Percentiles rank a stretch among this genome's conserved stretches.
These are phyloP conservation scores for Calophaca sinica DNA, from an alignment of 306 rosid genomes.

Conservation along the genomic window DNA sequence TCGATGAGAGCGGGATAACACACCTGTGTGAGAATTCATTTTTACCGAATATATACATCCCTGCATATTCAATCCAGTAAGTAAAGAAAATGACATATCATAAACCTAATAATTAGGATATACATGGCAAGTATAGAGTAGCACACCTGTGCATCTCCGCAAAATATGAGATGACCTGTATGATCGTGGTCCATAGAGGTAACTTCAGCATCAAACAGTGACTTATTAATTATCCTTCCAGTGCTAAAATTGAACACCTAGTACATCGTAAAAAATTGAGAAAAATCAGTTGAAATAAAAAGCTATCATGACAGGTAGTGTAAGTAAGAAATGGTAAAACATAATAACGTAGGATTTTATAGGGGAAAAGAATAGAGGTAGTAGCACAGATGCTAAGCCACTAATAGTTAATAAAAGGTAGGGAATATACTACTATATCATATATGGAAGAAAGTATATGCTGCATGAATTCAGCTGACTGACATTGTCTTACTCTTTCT, in stretches of 20 bases:
- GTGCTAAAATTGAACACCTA: constrained; percentile 99
- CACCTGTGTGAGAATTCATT: constrained; percentile 88
- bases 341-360: constrained; percentile 22
- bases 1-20: constrained; percentile 88
- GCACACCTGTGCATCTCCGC: constrained; percentile 83
- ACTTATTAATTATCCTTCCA: constrained; percentile 81
- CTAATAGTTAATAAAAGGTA: neutral
- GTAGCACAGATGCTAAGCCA: neutral
- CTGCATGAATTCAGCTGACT: constrained; percentile 37
- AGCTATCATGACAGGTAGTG: neutral
- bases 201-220: constrained; percentile 77
- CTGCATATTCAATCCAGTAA: constrained; percentile 60
- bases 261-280: constrained; percentile 37
- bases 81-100: constrained; percentile 40
- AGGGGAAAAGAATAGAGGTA: neutral
- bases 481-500: constrained; percentile 25
- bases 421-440: constrained; percentile 23
- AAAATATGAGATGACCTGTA: constrained; percentile 88
- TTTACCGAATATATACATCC: constrained; percentile 88
- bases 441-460: constrained; percentile 2
- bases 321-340: constrained; percentile 25
- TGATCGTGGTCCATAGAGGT: constrained; percentile 93
- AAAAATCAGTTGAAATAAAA: constrained; percentile 30
- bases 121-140: constrained; percentile 36
- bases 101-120: constrained; percentile 33